A percentile compares a stretch with the other conserved stretches of the same genome.
Evolutionary conservation across 2,329 filamentous ascomycete genomes (phyloP).

Genomic region (Paraphaeosphaeria minitans): DNA sequence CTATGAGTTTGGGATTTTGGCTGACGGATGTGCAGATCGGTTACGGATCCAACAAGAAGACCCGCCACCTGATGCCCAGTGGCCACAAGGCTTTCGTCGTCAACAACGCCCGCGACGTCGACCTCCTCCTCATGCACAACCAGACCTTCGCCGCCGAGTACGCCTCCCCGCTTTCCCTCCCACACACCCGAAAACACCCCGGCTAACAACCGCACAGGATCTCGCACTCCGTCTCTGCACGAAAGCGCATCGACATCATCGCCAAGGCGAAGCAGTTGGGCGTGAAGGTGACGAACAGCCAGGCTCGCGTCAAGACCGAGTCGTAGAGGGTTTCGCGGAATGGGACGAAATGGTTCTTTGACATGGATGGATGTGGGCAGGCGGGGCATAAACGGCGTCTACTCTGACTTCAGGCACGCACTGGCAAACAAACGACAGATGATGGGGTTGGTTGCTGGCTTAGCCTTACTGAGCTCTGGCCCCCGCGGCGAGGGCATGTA

Average conservation of each 20-base stretch:
- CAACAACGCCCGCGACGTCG: conserved; percentile 91
- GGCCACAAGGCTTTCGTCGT: conserved; percentile 99
- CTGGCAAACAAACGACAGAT: conserved; percentile 34
- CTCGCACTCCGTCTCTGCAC: conserved; percentile 94
- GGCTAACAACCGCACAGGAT: conserved; percentile 66
- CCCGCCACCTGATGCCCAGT: conserved; percentile 96
- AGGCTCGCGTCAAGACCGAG: conserved; percentile 98
- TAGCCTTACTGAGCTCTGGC: conserved; percentile 32
- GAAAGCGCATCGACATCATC: conserved; percentile 98
- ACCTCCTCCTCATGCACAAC: conserved; percentile 99
- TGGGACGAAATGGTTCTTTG: conserved; percentile 35
- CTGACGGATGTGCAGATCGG: conserved; percentile 73
- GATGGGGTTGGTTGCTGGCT: conserved; percentile 32
- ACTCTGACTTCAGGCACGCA: conserved; percentile 40
- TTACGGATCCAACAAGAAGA: conserved; percentile 99
- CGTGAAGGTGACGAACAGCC: conserved; percentile 99
- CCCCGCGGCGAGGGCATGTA: conserved; percentile 33
- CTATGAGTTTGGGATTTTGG: conserved; percentile 14
- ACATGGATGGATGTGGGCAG: conserved; percentile 16
- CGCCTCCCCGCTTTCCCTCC: conserved; percentile 51
- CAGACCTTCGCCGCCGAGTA: conserved; percentile 98
- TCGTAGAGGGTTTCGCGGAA: conserved; percentile 54
- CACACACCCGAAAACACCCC: too few relatives aligned
- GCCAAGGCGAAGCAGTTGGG: conserved; percentile 96
- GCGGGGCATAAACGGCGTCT: conserved; percentile 46